Evolutionary conservation across 2,329 filamentous ascomycete genomes (phyloP), one percentile per base, ranked within the genome.

Genomic region (Talaromyces sp.): DNA sequence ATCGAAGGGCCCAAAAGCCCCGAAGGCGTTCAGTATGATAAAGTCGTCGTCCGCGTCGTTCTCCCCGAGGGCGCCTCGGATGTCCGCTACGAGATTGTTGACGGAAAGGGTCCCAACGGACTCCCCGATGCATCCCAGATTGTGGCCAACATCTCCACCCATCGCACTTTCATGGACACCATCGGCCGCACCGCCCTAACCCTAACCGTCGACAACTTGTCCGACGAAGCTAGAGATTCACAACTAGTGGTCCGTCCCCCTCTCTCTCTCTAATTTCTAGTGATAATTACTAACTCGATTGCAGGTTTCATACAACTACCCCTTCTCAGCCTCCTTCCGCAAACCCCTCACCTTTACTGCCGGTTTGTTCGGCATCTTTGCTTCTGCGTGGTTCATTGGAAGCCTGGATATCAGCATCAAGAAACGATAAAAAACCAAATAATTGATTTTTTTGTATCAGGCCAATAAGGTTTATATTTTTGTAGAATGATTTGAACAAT

Each of bases 151-250:
- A 78, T 82, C 23, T 85, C 83, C 65, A 78, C 89, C n/a, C 86
- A 95, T 79, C 89, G 88, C 76, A 97, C 93, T 0, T 99, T 92
- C 78, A 89, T 99, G 79, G 95, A 99, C 76, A 98, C 95, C 0
- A 70, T 94, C 34, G 95, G 95, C 64, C 90, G 95, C 65, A 96
- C 94, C 0, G 85, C 88, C 0, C 82, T 99, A 64, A 88, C 85
- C 57, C 83, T 99, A 70, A 90, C 89, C 64, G 91, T 92, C 7
- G 83, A 87, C 68, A 98, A 97, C 75, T 81, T 98, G 58, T 91
- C 96, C 1, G 95, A 99, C 69, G 95, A 98, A 68, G 86, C 93
- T 71, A 85, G 93, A 59, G 92, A 93, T 70, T 87, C 90, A 34
- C 88, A 95, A 66, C 76, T 98, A 27, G 81, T 96, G 68, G 89